Conservation (phyloP, 345 rosid species). For the Sapria himalayana region DNA sequence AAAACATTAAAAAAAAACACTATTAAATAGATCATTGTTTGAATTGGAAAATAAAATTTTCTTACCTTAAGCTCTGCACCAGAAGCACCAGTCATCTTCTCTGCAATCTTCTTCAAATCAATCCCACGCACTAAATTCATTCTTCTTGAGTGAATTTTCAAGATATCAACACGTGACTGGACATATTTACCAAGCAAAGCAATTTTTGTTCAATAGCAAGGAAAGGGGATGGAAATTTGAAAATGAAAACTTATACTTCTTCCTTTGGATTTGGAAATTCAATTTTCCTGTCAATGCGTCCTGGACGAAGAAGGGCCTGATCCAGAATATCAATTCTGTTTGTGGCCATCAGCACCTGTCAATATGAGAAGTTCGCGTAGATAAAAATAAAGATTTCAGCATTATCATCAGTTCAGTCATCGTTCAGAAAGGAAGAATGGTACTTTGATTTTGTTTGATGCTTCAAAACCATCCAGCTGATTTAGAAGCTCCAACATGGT, state of each 20-base stretch:
- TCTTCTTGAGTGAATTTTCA: constrained; percentile 88
- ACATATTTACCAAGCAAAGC: constrained; percentile 5
- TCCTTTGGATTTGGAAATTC: constrained; percentile 97
- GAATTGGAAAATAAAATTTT: too few species aligned
- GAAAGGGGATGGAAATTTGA: too few species aligned
- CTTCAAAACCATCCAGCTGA: constrained; percentile 96
- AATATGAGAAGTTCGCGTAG: background rate
- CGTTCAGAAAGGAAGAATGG: background rate
- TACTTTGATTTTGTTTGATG: constrained; percentile 98
- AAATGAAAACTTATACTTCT: constrained; percentile 25
- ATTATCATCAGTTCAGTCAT: background rate
- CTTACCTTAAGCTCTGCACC: constrained; percentile 99
- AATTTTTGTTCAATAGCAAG: background rate
- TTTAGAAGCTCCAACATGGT: constrained; percentile 99
- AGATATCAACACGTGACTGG: constrained; percentile 86
- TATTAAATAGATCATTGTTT: too few species aligned
- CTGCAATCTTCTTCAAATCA: constrained; percentile 93
- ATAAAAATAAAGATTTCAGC: background rate
- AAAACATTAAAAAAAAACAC: too few species aligned
- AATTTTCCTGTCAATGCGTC: constrained; percentile 90
- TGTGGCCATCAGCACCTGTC: constrained; percentile 97
- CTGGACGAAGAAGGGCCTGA: constrained; percentile 98
- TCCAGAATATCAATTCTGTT: constrained; percentile 92
- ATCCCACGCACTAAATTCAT: constrained; percentile 98
- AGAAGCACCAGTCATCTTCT: constrained; percentile 97